Conservation (phyloP, 2,329 filamentous ascomycete genomes). For the Sporothrix euskadiensis region DNA sequence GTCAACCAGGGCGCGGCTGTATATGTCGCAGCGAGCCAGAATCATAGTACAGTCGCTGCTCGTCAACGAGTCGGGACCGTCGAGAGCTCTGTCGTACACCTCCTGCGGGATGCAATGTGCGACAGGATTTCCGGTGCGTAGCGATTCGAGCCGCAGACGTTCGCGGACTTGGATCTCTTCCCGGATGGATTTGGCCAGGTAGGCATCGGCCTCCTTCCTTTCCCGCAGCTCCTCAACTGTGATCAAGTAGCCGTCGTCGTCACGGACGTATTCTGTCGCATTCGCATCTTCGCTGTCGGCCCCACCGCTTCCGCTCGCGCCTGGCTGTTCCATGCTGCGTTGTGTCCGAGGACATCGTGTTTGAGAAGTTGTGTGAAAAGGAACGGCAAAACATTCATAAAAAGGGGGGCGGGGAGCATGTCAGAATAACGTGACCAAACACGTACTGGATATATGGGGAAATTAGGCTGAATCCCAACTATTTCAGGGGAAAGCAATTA, state of each 20-base stretch:
- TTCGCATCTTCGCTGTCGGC: slow-evolving; percentile 14
- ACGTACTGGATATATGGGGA: too few species aligned
- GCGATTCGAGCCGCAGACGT: slow-evolving; percentile 9
- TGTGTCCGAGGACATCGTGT: slow-evolving; percentile 14
- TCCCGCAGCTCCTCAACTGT: slow-evolving; percentile 16
- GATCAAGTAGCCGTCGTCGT: slow-evolving; percentile 13
- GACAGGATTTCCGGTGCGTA: slow-evolving; percentile 6
- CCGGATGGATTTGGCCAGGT: slow-evolving; percentile 1
- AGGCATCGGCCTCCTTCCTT: slow-evolving; percentile 16
- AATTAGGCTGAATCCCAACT: too few species aligned
- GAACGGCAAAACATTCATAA: slow-evolving; percentile 6
- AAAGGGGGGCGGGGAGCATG: neutral
- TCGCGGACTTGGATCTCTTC: slow-evolving; percentile 7
- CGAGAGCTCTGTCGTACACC: slow-evolving; percentile 1
- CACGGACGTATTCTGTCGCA: slow-evolving; percentile 13
- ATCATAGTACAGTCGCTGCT: slow-evolving; percentile 4
- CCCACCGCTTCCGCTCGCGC: slow-evolving; percentile 1
- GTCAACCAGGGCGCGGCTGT: slow-evolving; percentile 5
- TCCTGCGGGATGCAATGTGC: slow-evolving; percentile 1
- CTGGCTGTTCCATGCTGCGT: slow-evolving; percentile 18
- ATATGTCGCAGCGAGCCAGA: slow-evolving; percentile 12
- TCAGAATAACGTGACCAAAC: too few species aligned
- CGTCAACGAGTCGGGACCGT: slow-evolving; percentile 12
- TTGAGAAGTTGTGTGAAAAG: slow-evolving; percentile 17
- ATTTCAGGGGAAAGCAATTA: too few species aligned